phyloP scores from a whole-genome alignment of 176 grass and related monocot genomes.

The Cocos nucifera region DNA sequence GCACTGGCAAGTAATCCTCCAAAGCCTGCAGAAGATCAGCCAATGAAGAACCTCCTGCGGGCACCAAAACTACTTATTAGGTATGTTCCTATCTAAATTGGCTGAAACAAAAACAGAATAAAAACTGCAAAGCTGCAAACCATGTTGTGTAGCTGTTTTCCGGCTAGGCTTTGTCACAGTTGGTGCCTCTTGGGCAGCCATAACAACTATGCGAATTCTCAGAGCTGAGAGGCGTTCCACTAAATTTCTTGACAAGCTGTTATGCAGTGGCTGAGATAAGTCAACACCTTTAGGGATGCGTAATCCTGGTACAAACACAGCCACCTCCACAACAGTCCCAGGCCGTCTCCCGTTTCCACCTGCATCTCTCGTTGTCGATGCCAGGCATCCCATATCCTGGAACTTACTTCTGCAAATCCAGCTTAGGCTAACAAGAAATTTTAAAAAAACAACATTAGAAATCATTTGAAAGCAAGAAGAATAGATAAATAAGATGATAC shows the following conservation, averaged over 20 bases:
- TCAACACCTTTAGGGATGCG: constrained; percentile 16
- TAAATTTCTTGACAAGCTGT: constrained; percentile 15
- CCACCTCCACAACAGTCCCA: constrained; percentile 9
- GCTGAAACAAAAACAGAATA: not conserved
- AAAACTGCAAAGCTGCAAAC: not conserved
- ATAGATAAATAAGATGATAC: not conserved
- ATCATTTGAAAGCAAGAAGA: too few relatives aligned
- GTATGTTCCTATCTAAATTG: not conserved
- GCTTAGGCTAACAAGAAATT: not conserved
- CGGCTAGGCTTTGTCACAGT: constrained; percentile 5
- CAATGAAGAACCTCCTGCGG: constrained; percentile 18
- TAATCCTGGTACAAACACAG: constrained; percentile 20
- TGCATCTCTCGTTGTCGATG: constrained; percentile 4
- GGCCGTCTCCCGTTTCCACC: constrained; percentile 13
- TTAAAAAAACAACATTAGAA: not conserved
- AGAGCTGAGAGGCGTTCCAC: constrained; percentile 15
- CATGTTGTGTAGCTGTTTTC: constrained; percentile 13
- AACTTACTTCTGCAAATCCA: not conserved
- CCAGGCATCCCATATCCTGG: constrained; percentile 14
- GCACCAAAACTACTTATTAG: not conserved
- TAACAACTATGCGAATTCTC: constrained; percentile 14
- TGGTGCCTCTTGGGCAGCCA: constrained; percentile 20
- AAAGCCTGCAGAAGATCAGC: constrained; percentile 20
- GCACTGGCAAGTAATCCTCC: constrained; percentile 21
- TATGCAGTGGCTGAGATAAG: constrained; percentile 2